phyloP scores from a whole-genome alignment of 129 eudicot species.

The Calendula officinalis region DNA sequence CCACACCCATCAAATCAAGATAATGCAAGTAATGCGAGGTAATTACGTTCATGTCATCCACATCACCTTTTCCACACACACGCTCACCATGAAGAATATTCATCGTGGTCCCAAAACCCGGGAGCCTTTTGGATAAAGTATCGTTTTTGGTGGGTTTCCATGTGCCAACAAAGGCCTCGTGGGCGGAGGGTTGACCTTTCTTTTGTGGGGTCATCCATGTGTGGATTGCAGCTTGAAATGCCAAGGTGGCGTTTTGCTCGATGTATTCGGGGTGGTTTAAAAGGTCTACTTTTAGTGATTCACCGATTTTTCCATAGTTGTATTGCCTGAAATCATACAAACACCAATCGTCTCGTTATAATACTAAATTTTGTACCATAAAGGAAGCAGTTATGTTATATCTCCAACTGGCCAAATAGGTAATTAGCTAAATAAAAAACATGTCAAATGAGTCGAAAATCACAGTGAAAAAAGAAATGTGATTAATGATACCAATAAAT shows the following conservation, averaged over 20 bases:
- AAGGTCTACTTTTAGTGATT: slow-evolving; percentile 71
- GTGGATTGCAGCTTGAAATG: slow-evolving; percentile 54
- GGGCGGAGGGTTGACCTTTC: slow-evolving; percentile 82
- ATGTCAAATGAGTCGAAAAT: neutral
- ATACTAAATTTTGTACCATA: no score
- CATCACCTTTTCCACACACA: slow-evolving; percentile 48
- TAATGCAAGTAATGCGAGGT: slow-evolving; percentile 74
- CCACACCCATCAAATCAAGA: slow-evolving; percentile 87
- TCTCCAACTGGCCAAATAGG: no score
- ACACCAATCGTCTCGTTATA: neutral
- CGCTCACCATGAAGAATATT: slow-evolving; percentile 52
- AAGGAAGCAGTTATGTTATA: no score
- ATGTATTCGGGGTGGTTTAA: slow-evolving; percentile 91
- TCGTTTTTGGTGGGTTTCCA: slow-evolving; percentile 95
- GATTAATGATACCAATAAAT: slow-evolving; percentile 60
- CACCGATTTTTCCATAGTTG: slow-evolving; percentile 83
- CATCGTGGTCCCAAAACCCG: slow-evolving; percentile 91
- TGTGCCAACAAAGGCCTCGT: slow-evolving; percentile 81
- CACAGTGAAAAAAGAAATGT: neutral
- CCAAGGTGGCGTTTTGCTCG: slow-evolving; percentile 64
- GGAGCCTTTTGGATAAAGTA: slow-evolving; percentile 65
- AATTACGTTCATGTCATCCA: slow-evolving; percentile 66
- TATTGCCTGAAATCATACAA: slow-evolving; percentile 53
- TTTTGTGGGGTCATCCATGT: slow-evolving; percentile 82
- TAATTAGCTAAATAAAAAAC: no score